phyloP scores from a whole-genome alignment of 306 rosid species.

The Malus orientalis region DNA sequence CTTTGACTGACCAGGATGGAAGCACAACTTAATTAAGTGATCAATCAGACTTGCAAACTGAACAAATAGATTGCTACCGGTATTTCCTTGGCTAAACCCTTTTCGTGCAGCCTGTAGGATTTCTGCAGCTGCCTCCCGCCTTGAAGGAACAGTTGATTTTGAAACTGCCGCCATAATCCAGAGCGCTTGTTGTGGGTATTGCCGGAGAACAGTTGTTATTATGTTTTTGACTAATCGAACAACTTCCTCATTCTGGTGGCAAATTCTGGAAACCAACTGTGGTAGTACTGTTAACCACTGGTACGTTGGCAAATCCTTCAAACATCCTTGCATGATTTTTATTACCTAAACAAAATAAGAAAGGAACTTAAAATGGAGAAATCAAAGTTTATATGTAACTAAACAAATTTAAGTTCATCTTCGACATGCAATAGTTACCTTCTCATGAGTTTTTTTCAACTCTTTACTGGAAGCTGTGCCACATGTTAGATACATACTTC shows the following conservation, averaged over 20 bases:
- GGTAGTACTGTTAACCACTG: conserved; percentile 96
- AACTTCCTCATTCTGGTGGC: conserved; percentile 85
- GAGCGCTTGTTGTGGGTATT: conserved; percentile 86
- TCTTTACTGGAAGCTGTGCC: conserved; percentile 56
- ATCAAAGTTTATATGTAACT: conserved; percentile 12
- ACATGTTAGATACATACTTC: conserved; percentile 66
- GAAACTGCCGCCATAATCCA: conserved; percentile 99
- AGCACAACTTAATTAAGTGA: conserved; percentile 87
- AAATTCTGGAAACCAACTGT: conserved; percentile 95
- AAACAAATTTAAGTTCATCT: conserved; percentile 16
- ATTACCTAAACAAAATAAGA: conserved; percentile 47
- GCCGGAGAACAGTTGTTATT: conserved; percentile 72
- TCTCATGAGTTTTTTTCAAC: conserved; percentile 43
- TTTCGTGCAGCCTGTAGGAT: conserved; percentile 83
- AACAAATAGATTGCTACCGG: conserved; percentile 65
- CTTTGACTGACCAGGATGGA: conserved; percentile 84
- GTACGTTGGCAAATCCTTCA: conserved; percentile 82
- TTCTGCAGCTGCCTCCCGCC: conserved; percentile 94
- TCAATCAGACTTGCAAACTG: conserved; percentile 86
- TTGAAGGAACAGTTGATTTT: conserved; percentile 84
- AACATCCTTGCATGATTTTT: conserved; percentile 69
- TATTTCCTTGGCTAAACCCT: conserved; percentile 58
- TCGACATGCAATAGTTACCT: conserved; percentile 32
- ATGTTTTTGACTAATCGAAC: conserved; percentile 74
- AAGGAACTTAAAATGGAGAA: conserved; percentile 12